phyloP scores from a whole-genome alignment of 179 eudicot genomes.

The Corrigiola litoralis region DNA sequence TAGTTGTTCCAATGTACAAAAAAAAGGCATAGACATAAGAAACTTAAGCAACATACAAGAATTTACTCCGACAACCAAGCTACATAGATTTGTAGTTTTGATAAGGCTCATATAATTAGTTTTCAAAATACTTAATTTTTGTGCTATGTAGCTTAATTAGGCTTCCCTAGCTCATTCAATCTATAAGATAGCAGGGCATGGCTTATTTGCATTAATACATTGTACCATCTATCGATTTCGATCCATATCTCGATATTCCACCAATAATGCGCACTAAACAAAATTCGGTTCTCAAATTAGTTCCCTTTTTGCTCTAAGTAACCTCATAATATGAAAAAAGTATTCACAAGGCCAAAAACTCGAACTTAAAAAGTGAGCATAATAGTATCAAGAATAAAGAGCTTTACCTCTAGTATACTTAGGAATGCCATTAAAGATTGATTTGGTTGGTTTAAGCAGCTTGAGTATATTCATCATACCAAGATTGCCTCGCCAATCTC shows the following conservation, averaged over 20 bases:
- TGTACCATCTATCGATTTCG: too few relatives aligned
- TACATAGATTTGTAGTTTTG: too few relatives aligned
- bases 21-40: too few relatives aligned
- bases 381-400: background rate
- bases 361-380: background rate
- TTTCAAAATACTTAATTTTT: too few relatives aligned
- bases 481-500: background rate
- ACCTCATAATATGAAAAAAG: background rate
- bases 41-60: too few relatives aligned
- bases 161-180: too few relatives aligned
- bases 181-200: too few relatives aligned
- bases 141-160: too few relatives aligned
- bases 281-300: background rate
- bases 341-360: background rate
- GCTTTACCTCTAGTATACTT: slow-evolving; percentile 43
- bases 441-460: slow-evolving; percentile 34
- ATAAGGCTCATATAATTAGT: too few relatives aligned
- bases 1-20: too few relatives aligned
- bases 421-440: slow-evolving; percentile 19
- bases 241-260: background rate
- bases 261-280: background rate
- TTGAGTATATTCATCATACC: slow-evolving; percentile 46
- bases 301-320: background rate
- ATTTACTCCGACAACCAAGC: too few relatives aligned
- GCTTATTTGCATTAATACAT: too few relatives aligned